Evolutionary conservation across 2,329 filamentous ascomycete species (phyloP), one percentile per base, ranked within the genome.

Genomic region (Amesomyces nigricolor): DNA sequence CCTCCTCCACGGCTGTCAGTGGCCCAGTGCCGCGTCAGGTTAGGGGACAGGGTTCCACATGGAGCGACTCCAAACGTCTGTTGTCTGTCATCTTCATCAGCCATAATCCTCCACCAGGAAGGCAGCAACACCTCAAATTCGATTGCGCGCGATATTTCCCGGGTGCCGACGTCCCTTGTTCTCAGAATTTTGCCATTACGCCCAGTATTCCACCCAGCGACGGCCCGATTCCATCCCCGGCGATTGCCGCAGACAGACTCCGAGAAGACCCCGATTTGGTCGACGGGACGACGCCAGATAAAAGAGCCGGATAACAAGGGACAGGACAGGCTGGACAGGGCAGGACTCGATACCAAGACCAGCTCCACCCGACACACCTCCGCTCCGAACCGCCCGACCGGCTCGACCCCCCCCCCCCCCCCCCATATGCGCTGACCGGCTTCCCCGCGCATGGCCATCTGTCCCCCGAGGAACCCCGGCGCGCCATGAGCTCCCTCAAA

Each of bases 401-500:
- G 44, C 26, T n/a, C 44, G 44, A 10, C 26, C 35, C 6, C 16
- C 40, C 37, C 47, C 43, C 26, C 35, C 6, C 16, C 40, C 37
- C 47, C 43, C 56, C 56, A 58, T 45, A 62, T 63, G 63, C 61
- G 59, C 60, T 65, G 49, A 58, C 47, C 43, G 44, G 40, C 43
- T 40, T 40, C 47, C 51, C 30, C 52, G 59, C 76, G 75, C 70
- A 79, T 79, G 77, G 70, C 74, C 70, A 64, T 70, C 71, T 65
- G 70, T 60, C 62, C 59, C 35, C 29, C 52, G 47, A 51, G 32
- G 63, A 64, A 64, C 61, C 65, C 65, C 68, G 75, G 66, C 80
- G 83, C 68, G 87, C 83, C 64, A 87, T 95, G 77, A 95, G 87
- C 79, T 97, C 94, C 63, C 86, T 95, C 66, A 91, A 96, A 66